These are phyloP conservation scores for Clarireedia paspali DNA, from an alignment of 2,329 filamentous ascomycete genomes.

Conservation along the genomic window DNA sequence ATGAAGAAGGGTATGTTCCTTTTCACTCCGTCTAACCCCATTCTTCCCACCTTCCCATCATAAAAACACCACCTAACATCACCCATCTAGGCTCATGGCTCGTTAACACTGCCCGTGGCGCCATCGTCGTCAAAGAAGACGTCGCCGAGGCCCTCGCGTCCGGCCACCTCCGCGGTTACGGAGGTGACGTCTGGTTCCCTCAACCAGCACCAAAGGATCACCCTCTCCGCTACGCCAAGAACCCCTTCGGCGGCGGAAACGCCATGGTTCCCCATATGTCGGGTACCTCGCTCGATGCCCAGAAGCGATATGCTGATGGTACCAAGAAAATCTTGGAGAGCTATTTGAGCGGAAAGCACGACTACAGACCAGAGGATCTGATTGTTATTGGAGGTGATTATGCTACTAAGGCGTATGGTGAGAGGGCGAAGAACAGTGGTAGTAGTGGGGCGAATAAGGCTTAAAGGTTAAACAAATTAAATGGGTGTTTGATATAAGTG, in stretches of 20 bases:
- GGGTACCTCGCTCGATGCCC: slow-evolving; percentile 95
- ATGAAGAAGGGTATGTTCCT: slow-evolving; percentile 92
- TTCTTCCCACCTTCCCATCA: neutral
- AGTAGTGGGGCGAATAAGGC: slow-evolving; percentile 3
- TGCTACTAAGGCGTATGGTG: slow-evolving; percentile 63
- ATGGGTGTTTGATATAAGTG: neutral
- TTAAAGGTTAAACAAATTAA: neutral
- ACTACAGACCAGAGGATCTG: slow-evolving; percentile 85
- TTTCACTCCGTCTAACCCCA: slow-evolving; percentile 56
- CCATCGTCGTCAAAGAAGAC: slow-evolving; percentile 99
- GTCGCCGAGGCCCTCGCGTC: slow-evolving; percentile 88
- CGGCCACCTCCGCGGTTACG: slow-evolving; percentile 86
- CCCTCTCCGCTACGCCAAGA: slow-evolving; percentile 84
- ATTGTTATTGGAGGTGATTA: slow-evolving; percentile 89
- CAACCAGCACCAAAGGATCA: slow-evolving; percentile 94
- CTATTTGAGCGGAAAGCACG: slow-evolving; percentile 80
- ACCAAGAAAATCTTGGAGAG: slow-evolving; percentile 84
- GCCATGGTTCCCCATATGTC: slow-evolving; percentile 99
- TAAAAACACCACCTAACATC: neutral
- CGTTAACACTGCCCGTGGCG: slow-evolving; percentile 96
- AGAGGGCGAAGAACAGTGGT: slow-evolving; percentile 20
- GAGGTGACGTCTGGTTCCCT: slow-evolving; percentile 82
- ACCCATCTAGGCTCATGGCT: slow-evolving; percentile 71
- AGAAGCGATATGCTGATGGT: slow-evolving; percentile 82
- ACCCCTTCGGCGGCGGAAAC: slow-evolving; percentile 93